These are phyloP conservation scores for Begonia fuchsioides DNA, from an alignment of 306 rosid genomes.

Conservation along the genomic window DNA sequence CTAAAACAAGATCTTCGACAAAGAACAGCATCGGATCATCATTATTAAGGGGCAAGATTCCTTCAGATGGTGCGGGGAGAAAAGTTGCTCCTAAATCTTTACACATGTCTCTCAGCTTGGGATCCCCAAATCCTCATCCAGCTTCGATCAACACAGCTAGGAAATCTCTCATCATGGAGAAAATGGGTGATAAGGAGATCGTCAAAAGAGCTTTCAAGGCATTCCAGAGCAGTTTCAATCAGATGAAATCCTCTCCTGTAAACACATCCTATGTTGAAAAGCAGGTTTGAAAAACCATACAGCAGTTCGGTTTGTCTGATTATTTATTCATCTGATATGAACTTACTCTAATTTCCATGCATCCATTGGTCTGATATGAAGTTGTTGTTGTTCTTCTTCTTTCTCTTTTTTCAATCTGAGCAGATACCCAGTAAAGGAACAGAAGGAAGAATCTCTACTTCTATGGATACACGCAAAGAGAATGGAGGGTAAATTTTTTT, in stretches of 20 bases:
- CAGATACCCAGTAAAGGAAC: slow-evolving; percentile 23
- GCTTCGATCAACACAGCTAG: slow-evolving; percentile 32
- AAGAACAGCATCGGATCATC: slow-evolving; percentile 32
- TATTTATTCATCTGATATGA: no score
- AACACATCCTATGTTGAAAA: slow-evolving; percentile 20
- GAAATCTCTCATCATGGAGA: slow-evolving; percentile 71
- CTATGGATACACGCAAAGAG: slow-evolving; percentile 36
- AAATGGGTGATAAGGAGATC: slow-evolving; percentile 90
- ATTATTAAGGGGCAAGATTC: slow-evolving; percentile 26
- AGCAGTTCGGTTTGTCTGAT: no score
- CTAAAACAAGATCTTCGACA: slow-evolving; percentile 26
- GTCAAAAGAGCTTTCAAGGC: slow-evolving; percentile 86
- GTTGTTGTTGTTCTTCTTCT: not conserved
- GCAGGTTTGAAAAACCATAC: no score
- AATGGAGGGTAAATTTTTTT: slow-evolving; percentile 54
- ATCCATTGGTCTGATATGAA: not conserved
- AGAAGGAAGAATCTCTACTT: slow-evolving; percentile 35
- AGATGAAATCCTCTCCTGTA: slow-evolving; percentile 30
- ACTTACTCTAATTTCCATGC: no score
- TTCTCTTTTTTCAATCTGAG: no score
- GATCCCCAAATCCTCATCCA: slow-evolving; percentile 32
- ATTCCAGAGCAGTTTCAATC: slow-evolving; percentile 60
- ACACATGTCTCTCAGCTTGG: slow-evolving; percentile 55
- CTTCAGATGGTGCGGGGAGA: slow-evolving; percentile 28
- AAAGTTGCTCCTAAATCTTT: slow-evolving; percentile 40